Evolutionary conservation across 2,329 filamentous ascomycete species (phyloP).

Genomic region (Curvularia verruculosa): DNA sequence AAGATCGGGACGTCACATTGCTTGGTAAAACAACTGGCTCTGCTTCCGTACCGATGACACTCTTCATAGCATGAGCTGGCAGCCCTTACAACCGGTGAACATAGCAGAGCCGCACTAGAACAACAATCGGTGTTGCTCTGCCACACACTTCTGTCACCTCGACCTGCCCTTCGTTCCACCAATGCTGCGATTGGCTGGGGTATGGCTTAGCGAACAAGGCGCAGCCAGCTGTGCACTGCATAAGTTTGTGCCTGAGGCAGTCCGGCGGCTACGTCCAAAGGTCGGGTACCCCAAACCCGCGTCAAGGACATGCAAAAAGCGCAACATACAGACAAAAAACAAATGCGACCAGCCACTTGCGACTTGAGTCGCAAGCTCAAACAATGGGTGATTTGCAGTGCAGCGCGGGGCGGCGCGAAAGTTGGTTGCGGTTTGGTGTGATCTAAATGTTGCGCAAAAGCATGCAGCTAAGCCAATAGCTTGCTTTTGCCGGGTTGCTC

Average conservation of each 20-base stretch:
- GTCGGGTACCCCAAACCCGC: slow-evolving; percentile 6
- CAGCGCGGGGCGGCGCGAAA: slow-evolving; percentile 18
- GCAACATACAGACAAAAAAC: slow-evolving; percentile 1
- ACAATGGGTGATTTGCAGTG: slow-evolving; percentile 29
- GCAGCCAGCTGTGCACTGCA: slow-evolving; percentile 41
- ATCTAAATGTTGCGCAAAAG: slow-evolving; percentile 38
- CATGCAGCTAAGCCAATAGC: slow-evolving; percentile 45
- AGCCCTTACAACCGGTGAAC: slow-evolving; percentile 36
- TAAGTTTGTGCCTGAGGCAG: slow-evolving; percentile 35
- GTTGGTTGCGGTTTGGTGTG: slow-evolving; percentile 38
- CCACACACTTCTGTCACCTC: slow-evolving; percentile 21
- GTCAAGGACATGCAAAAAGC: slow-evolving; percentile 2
- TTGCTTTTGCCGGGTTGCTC: slow-evolving; percentile 32
- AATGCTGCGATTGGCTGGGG: slow-evolving; percentile 28
- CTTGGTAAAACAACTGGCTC: slow-evolving; percentile 41
- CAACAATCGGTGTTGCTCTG: slow-evolving; percentile 21
- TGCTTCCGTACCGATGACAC: slow-evolving; percentile 27
- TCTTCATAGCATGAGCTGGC: slow-evolving; percentile 25
- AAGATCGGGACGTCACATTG: slow-evolving; percentile 23
- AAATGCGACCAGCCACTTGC: slow-evolving; percentile 16
- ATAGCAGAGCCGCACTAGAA: slow-evolving; percentile 43
- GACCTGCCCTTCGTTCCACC: slow-evolving; percentile 27
- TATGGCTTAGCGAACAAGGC: slow-evolving; percentile 40
- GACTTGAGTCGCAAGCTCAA: slow-evolving; percentile 19
- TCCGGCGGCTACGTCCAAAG: slow-evolving; percentile 9